These are phyloP conservation scores for Amoebophrya sp. DNA, from an alignment of 169 alveolate species.

Conservation along the genomic window DNA sequence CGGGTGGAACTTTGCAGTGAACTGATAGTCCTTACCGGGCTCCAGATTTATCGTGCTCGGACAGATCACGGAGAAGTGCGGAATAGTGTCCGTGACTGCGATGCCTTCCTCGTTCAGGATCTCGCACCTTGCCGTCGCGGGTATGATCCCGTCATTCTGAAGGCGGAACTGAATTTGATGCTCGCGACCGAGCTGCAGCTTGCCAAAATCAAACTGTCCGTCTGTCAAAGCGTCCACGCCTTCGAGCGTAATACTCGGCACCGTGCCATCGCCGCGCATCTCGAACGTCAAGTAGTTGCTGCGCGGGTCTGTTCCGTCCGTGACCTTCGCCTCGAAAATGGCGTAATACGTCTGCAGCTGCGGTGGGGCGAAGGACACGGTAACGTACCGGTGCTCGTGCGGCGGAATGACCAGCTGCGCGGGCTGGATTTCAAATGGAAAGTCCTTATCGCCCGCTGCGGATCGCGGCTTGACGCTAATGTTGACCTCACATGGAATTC, in stretches of 20 bases:
- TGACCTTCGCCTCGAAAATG: constrained; percentile 77
- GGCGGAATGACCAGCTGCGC: constrained; percentile 74
- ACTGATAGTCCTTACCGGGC: constrained; percentile 44
- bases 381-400: constrained; percentile 79
- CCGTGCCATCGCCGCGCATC: constrained; percentile 88
- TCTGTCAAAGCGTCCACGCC: constrained; percentile 59
- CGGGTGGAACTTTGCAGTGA: constrained; percentile 42
- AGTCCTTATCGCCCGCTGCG: constrained; percentile 65
- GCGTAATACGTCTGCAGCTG: constrained; percentile 78
- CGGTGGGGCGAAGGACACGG: constrained; percentile 78
- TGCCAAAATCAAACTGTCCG: constrained; percentile 75
- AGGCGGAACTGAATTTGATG: constrained; percentile 58
- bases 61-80: constrained; percentile 43
- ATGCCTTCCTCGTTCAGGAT: background rate
- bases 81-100: constrained; percentile 29
- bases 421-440: constrained; percentile 73
- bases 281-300: constrained; percentile 75
- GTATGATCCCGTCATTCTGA: constrained; percentile 66
- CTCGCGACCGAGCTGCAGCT: constrained; percentile 66
- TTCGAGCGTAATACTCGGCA: constrained; percentile 73
- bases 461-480: constrained; percentile 70
- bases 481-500: constrained; percentile 62
- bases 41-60: constrained; percentile 46
- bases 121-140: constrained; percentile 59
- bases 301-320: constrained; percentile 72